Percentiles rank a stretch among this genome's conserved stretches.
phyloP scores from a whole-genome alignment of 208 protist species.

The Leishmania tropica region DNA sequence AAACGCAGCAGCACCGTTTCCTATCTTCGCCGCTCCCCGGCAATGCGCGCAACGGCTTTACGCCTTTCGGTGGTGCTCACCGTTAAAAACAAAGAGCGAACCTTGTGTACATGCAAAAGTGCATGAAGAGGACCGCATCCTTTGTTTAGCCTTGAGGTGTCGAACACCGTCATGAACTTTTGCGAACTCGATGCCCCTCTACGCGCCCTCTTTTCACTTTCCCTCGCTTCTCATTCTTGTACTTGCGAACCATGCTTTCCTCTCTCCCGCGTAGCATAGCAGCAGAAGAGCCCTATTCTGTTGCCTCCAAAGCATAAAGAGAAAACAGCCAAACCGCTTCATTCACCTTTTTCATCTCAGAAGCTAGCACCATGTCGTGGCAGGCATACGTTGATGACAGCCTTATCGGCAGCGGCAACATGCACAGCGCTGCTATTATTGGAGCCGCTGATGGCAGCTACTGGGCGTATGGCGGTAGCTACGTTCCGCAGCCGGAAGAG shows the following conservation, averaged over 20 bases:
- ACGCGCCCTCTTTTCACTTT: not conserved
- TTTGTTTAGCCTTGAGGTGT: not conserved
- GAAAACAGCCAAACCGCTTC: not conserved
- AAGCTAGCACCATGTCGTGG: conserved; percentile 70
- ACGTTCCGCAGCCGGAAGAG: conserved; percentile 87
- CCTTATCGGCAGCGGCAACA: conserved; percentile 84
- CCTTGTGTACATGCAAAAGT: not conserved
- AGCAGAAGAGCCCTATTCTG: not conserved
- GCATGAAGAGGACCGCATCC: not conserved
- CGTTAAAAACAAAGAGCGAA: not conserved
- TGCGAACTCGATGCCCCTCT: not conserved
- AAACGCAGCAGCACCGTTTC: not conserved
- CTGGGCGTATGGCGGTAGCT: conserved; percentile 87
- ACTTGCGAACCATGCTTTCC: not conserved
- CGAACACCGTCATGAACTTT: not conserved
- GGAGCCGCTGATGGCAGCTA: conserved; percentile 84
- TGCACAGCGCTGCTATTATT: conserved; percentile 89
- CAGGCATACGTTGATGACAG: conserved; percentile 87
- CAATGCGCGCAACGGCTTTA: not conserved
- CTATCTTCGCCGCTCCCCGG: not conserved
- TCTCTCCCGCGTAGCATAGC: not conserved
- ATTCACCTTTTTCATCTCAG: not conserved
- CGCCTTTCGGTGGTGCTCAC: not conserved
- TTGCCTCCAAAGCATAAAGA: not conserved
- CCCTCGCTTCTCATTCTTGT: not conserved